phyloP scores from a whole-genome alignment of 2,329 filamentous ascomycete species.

The Plenodomus tracheiphilus region DNA sequence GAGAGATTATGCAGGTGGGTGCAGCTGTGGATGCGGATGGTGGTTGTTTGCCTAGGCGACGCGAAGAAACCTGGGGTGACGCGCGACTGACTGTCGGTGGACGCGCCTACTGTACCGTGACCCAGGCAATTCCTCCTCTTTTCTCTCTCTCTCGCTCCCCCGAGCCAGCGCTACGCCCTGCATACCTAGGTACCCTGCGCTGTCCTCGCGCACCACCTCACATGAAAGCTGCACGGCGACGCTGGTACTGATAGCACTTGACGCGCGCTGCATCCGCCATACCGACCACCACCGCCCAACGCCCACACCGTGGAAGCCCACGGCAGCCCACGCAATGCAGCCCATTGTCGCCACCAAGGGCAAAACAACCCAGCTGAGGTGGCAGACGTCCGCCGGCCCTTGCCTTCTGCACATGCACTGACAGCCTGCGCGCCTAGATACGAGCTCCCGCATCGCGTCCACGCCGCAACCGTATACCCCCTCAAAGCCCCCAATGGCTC shows the following conservation, averaged over 20 bases:
- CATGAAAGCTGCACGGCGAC: too few relatives aligned
- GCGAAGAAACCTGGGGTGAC: conserved; percentile 23
- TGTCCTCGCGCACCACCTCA: too few relatives aligned
- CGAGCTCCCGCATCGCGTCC: conserved; percentile 61
- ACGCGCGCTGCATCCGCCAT: too few relatives aligned
- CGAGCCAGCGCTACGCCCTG: too few relatives aligned
- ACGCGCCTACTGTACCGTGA: conserved; percentile 24
- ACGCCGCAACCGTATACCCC: conserved; percentile 61
- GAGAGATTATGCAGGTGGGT: conserved; percentile 5
- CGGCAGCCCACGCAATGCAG: too few relatives aligned
- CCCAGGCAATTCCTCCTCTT: conserved; percentile 14
- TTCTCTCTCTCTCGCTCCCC: too few relatives aligned
- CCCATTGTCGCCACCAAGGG: conserved; percentile 65
- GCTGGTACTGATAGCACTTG: too few relatives aligned
- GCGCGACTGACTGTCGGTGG: conserved; percentile 23
- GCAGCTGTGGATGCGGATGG: conserved; percentile 13
- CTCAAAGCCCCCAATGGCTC: conserved; percentile 63
- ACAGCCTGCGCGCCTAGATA: conserved; percentile 53
- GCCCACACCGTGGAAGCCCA: too few relatives aligned
- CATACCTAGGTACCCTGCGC: too few relatives aligned
- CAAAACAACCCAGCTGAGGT: conserved; percentile 41
- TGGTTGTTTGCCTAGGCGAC: conserved; percentile 1
- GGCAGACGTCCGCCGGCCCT: not conserved
- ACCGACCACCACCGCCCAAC: too few relatives aligned
- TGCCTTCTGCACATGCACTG: conserved; percentile 3